Evolutionary conservation across 2,329 filamentous ascomycete genomes (phyloP), one percentile per base, ranked within the genome.

Genomic region (Penicillium digitatum): DNA sequence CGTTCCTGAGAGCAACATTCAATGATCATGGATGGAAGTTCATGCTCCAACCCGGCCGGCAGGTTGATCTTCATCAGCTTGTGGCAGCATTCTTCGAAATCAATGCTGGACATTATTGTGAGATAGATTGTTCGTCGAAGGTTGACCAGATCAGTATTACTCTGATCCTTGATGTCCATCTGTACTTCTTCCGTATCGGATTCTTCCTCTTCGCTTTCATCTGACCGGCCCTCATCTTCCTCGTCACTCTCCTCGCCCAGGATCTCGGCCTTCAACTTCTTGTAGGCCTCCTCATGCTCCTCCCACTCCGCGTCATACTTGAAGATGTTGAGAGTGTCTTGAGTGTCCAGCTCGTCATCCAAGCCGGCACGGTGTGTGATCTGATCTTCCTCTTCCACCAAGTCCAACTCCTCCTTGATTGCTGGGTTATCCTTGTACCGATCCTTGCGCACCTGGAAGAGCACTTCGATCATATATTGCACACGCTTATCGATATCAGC

Each of bases 381-480:
- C 71, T 97, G 94, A 69, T 99, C 94, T 72, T 97, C 93, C 74
- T 99, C 94, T 74, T 97, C 93, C 9, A 99, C 90, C 43, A 99
- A 74, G 74, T 99, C 94, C 54, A 99, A 78, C 71, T 99, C 94
- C 69, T 96, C 92, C 72, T 87, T 92, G 65, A 97, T 79, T 0
- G 91, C 87, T 18, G 87, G 90, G 66, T 97, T 91, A 67, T 97
- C 91, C 78, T 96, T 96, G 80, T 95, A 99, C 66, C 88, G 88
- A 75, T 97, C 93, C 75, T 96, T 96, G 60, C 94, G 85, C 53
- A 96, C 88, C 76, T 99, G 92, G 72, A 99, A 99, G 40, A 99
- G 77, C 6, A 97, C 94, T 73, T 99, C 94, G 54, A 99, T 93
- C 89, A 96, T 96, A 75, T 97, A 99, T 76, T 99, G 94, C n/a